Evolutionary conservation across 192 early-diverging fungal species (phyloP).

Genomic region (Umbelopsis isabellina): DNA sequence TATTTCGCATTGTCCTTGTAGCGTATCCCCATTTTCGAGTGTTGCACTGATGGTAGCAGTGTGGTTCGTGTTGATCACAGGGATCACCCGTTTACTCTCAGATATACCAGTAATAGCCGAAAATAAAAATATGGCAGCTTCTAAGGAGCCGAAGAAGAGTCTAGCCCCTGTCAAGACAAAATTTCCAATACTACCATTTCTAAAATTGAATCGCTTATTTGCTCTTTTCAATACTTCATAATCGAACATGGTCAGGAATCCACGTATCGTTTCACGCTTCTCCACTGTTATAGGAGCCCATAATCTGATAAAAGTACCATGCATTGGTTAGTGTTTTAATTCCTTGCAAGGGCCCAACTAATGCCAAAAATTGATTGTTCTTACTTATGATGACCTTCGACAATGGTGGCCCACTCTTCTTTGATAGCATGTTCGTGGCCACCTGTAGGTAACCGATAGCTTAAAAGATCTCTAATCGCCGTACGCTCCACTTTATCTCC

Average conservation of each 20-base stretch:
- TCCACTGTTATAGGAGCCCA: slow-evolving; percentile 56
- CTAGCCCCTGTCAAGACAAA: slow-evolving; percentile 79
- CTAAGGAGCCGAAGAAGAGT: slow-evolving; percentile 69
- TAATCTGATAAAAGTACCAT: slow-evolving; percentile 34
- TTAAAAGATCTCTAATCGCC: slow-evolving; percentile 72
- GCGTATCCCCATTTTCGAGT: slow-evolving; percentile 61
- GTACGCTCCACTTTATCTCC: slow-evolving; percentile 51
- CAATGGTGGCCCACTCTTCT: slow-evolving; percentile 73
- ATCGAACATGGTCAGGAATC: slow-evolving; percentile 72
- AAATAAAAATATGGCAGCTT: slow-evolving; percentile 78
- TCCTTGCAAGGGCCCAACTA: too few species aligned
- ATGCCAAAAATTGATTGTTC: not conserved
- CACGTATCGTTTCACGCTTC: slow-evolving; percentile 69
- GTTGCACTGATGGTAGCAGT: slow-evolving; percentile 64
- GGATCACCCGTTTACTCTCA: slow-evolving; percentile 66
- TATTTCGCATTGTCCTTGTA: slow-evolving; percentile 78
- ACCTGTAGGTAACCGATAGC: slow-evolving; percentile 66
- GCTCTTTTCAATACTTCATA: slow-evolving; percentile 65
- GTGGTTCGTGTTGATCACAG: slow-evolving; percentile 71
- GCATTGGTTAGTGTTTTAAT: too few species aligned
- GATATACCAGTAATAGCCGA: slow-evolving; percentile 67
- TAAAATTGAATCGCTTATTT: slow-evolving; percentile 68
- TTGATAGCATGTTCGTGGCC: slow-evolving; percentile 58
- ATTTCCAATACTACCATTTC: slow-evolving; percentile 77
- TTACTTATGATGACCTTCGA: slow-evolving; percentile 72